Base-by-base conservation (phyloP, 495 filamentous ascomycete genomes). In the Elasticomyces elasticus region DNA sequence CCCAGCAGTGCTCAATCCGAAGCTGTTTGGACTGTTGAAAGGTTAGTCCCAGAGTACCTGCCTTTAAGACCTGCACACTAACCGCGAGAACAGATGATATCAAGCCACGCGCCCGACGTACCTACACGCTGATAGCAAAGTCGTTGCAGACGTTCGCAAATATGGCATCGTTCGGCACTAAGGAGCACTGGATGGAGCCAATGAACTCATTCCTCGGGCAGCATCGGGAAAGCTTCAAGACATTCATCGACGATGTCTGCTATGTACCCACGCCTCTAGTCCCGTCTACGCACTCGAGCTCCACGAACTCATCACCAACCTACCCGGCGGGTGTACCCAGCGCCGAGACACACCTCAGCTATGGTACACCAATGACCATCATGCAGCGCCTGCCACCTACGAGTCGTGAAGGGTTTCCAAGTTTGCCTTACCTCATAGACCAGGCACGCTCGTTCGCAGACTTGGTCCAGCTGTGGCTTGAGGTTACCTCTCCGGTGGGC, bases 181-280 rank as follows among this genome's bases (percentile, higher is more conserved):
- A 97, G 67, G 92, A 97, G 67, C 79, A 83, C 3, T 99, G 91
- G 89, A 99, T 99, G 92, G 94, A 94, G 68, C 88, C 87, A 4
- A 97, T 97, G 94, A 99, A 96, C 64, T 77, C 75, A 11, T 87
- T 88, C 60, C 72, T 88, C 51, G 61, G 63, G 10, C 67, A 73
- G n/a, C 74, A 85, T 53, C 71, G 81, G 9, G 79, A 83, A 51
- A 80, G 85, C 22, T 87, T 97, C 71, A 94, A 89, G 66, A 75
- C 82, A 24, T 96, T 91, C 61, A 81, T 97, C 55, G 90, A 97
- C 63, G 73, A 75, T 23, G 82, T 95, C 41, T 96, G 90, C 68
- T 77, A 79, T 26, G 86, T 99, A 46, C 81, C 89, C 1, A 77
- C 79, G 6, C 81, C 91, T 51, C 28, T 51, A 2, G 49, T 54